These are phyloP conservation scores for Dimocarpus longan DNA, from an alignment of 345 rosid genomes.

Conservation along the genomic window DNA sequence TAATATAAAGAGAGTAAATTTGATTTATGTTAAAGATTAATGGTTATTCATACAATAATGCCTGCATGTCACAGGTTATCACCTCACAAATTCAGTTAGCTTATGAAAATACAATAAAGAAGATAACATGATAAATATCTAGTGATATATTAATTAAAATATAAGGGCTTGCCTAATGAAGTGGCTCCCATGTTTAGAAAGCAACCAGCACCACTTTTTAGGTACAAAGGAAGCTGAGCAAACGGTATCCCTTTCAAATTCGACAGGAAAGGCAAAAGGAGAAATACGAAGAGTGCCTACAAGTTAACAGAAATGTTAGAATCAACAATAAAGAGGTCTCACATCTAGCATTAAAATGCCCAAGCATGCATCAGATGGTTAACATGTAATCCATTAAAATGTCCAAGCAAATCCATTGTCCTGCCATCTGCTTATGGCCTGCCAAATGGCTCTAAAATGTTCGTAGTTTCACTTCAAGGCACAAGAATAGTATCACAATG, in stretches of 20 bases:
- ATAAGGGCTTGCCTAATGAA: conserved; percentile 51
- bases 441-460: not conserved
- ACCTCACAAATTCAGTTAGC: not conserved
- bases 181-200: conserved; percentile 62
- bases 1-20: not conserved
- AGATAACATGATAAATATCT: not conserved
- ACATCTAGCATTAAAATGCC: not conserved
- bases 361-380: not conserved
- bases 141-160: not conserved
- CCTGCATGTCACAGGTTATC: not conserved
- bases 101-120: not conserved
- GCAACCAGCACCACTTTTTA: conserved; percentile 85
- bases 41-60: not conserved
- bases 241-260: conserved; percentile 84
- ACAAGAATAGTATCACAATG: not conserved
- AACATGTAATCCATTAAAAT: not conserved
- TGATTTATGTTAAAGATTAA: not conserved
- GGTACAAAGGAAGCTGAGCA: conserved; percentile 58
- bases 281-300: conserved; percentile 87
- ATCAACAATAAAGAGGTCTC: conserved; percentile 8
- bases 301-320: conserved; percentile 10
- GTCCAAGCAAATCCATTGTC: not conserved
- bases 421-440: not conserved
- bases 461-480: not conserved
- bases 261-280: conserved; percentile 73